phyloP scores from a whole-genome alignment of 108 stramenopile genomes.

The Skeletonema potamos region DNA sequence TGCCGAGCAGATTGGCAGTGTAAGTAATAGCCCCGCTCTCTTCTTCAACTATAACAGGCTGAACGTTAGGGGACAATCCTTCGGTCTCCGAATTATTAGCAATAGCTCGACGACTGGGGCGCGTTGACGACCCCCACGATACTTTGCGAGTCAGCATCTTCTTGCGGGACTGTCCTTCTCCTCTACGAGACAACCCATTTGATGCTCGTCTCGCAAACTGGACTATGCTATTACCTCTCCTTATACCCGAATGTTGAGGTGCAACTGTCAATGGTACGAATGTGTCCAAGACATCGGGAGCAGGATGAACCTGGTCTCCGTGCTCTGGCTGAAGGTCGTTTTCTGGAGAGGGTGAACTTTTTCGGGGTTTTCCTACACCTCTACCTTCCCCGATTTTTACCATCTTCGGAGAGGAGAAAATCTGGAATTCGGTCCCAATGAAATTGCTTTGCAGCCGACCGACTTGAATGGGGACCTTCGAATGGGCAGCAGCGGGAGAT shows the following conservation, averaged over 20 bases:
- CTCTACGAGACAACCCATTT: constrained; percentile 8
- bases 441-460: constrained; percentile 84
- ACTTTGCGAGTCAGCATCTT: background rate
- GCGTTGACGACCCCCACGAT: constrained; percentile 2
- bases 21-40: constrained; percentile 84
- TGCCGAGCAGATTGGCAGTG: constrained; percentile 84
- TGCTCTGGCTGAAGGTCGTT: background rate
- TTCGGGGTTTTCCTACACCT: background rate
- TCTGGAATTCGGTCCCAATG: constrained; percentile 87
- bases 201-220: constrained; percentile 29
- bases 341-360: background rate
- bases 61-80: background rate
- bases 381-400: background rate
- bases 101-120: constrained; percentile 61
- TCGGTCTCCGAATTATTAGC: constrained; percentile 49
- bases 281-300: background rate
- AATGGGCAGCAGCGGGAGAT: constrained; percentile 21
- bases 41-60: constrained; percentile 43
- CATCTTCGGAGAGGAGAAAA: constrained; percentile 40
- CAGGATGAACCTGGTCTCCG: background rate
- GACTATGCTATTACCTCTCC: constrained; percentile 12
- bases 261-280: background rate
- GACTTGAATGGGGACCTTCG: constrained; percentile 27
- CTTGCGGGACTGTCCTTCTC: background rate
- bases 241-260: background rate